Conservation (phyloP, 441 rosid genomes). For the Jatropha podagrica region DNA sequence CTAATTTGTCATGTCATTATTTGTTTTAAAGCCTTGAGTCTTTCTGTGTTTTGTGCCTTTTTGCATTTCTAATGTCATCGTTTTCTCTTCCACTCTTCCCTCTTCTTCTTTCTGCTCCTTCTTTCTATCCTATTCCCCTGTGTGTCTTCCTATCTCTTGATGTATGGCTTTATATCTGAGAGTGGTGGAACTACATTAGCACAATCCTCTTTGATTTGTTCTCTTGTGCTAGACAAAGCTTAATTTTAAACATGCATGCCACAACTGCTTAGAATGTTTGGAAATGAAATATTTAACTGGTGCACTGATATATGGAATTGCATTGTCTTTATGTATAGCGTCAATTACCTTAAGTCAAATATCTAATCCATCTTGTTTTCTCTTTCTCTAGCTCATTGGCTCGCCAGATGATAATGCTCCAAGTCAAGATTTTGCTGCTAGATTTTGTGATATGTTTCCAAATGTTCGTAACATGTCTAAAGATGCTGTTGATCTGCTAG, state of each 20-base stretch:
- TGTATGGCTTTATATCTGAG: neutral
- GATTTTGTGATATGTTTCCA: conserved; percentile 22
- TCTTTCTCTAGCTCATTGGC: conserved; percentile 68
- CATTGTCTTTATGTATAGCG: neutral
- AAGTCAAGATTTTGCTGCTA: conserved; percentile 61
- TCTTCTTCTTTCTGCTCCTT: neutral
- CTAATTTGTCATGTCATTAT: neutral
- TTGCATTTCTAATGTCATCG: neutral
- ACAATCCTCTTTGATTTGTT: neutral
- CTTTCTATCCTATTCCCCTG: neutral
- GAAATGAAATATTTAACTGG: neutral
- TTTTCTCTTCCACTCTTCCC: neutral
- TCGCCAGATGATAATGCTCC: conserved; percentile 65
- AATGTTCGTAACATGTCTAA: conserved; percentile 59
- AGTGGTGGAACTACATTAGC: neutral
- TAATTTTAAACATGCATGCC: neutral
- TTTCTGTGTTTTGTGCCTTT: neutral
- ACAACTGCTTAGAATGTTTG: neutral
- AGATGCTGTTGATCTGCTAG: conserved; percentile 76
- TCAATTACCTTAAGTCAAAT: conserved; percentile 2
- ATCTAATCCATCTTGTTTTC: conserved; percentile 7
- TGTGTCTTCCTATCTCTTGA: neutral
- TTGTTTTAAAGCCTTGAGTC: neutral
- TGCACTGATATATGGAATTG: neutral
- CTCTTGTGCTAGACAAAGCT: neutral